Base-by-base conservation (phyloP, 192 early-diverging fungal species). In the Coemansia sp. region DNA sequence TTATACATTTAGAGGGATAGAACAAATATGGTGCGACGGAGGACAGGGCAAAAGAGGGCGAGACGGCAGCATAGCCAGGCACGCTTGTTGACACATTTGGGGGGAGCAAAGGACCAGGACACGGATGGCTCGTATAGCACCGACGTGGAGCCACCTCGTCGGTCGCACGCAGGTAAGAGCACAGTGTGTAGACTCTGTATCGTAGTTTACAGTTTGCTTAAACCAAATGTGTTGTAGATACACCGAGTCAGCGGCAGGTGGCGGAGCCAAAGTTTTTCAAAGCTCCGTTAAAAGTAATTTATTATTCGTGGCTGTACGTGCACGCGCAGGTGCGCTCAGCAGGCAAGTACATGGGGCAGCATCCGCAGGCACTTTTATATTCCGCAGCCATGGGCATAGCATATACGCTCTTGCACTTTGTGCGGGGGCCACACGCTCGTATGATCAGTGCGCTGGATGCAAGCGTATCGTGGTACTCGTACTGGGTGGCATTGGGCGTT, bases 401-500 rank as follows among this genome's bases (percentile, higher is more conserved):
- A 5, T 82, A 82, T 48, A 73, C 74, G 0, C 60, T 61, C 23
- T 47, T 82, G 60, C 79, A 82, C 52, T 73, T 73, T 59, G 59
- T 76, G 15, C 14, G 23, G 24, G 79, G 79, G 12, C 70, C 79
- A 3, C 79, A 82, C 17, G 58, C 59, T 8, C 60, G 39, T 23
- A 27, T 50, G 10, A 38, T 90, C 17, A 88, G 91, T 70, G 78
- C 85, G 7, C 73, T 86, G 63, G 29, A 92, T 12, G 61, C 84
- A 17, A 35, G 6, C 6, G 8, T 35, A 35, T 35, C 32, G 32
- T 98, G 94, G 94, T 92, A 92, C 76, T 86, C 85, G 23, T 95
- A 93, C 80, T 98, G 95, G 95, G 65, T 92, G 11, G 57, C 89
- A 7, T 79, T 98, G 22, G 95, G 95, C 5, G 79, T 96, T 9